phyloP scores from a whole-genome alignment of 2,329 filamentous ascomycete species.

The Thermothelomyces thermophilus region DNA sequence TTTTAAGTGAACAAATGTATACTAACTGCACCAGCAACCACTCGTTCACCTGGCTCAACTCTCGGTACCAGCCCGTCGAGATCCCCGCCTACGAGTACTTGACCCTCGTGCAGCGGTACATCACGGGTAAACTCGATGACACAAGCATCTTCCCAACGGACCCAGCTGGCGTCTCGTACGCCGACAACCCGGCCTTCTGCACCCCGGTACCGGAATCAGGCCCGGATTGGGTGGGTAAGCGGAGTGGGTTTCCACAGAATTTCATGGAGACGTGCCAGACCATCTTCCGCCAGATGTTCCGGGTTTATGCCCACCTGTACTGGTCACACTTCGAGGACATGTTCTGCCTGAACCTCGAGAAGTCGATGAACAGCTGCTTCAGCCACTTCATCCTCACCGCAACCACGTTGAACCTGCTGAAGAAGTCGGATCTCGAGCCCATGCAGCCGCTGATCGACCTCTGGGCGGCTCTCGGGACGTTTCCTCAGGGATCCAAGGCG shows the following conservation, averaged over 20 bases:
- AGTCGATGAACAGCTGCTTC: slow-evolving; percentile 81
- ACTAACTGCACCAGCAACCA: slow-evolving; percentile 55
- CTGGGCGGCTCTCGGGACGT: slow-evolving; percentile 82
- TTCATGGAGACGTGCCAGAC: slow-evolving; percentile 87
- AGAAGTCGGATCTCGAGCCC: slow-evolving; percentile 84
- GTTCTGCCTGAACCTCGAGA: slow-evolving; percentile 74
- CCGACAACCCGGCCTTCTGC: slow-evolving; percentile 53
- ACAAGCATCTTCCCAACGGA: slow-evolving; percentile 85
- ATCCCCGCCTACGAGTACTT: slow-evolving; percentile 92
- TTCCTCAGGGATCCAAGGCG: slow-evolving; percentile 67
- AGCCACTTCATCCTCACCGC: slow-evolving; percentile 77
- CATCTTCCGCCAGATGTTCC: slow-evolving; percentile 97
- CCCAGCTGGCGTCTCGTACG: slow-evolving; percentile 60
- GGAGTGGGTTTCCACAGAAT: slow-evolving; percentile 83
- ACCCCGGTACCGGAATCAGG: slow-evolving; percentile 54
- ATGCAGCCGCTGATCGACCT: slow-evolving; percentile 93
- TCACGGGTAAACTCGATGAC: slow-evolving; percentile 91
- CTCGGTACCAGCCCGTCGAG: slow-evolving; percentile 78
- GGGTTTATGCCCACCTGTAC: slow-evolving; percentile 95
- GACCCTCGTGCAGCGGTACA: slow-evolving; percentile 94
- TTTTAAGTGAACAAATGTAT: not conserved
- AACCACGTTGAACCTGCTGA: slow-evolving; percentile 75
- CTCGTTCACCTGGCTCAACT: slow-evolving; percentile 94
- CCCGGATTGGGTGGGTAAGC: slow-evolving; percentile 78
- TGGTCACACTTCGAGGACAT: slow-evolving; percentile 89